These are phyloP conservation scores for Akanthomyces muscarius DNA, from an alignment of 2,329 filamentous ascomycete species.

Conservation along the genomic window DNA sequence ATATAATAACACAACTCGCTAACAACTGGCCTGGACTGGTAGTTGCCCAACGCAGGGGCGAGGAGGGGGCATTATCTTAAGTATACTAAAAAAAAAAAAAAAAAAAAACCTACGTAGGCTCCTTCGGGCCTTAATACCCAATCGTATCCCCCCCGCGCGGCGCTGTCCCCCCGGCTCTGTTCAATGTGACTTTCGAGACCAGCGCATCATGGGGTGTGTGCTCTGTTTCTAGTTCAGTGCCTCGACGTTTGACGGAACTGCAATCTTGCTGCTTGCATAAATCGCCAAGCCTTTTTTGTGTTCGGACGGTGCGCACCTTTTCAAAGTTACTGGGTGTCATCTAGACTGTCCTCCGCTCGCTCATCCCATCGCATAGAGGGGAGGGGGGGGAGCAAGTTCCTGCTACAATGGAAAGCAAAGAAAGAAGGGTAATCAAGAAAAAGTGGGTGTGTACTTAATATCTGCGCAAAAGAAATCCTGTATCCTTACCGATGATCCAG, in stretches of 20 bases:
- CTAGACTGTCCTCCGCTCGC: not conserved
- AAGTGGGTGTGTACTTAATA: slow-evolving; percentile 16
- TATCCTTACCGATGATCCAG: slow-evolving; percentile 16
- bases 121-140: slow-evolving; percentile 8
- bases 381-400: not conserved
- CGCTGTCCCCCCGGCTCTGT: not conserved
- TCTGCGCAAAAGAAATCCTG: slow-evolving; percentile 10
- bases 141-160: not conserved
- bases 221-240: not conserved
- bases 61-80: not conserved
- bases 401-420: slow-evolving; percentile 1
- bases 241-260: not conserved
- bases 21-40: not conserved
- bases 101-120: not conserved
- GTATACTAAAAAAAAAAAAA: not conserved
- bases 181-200: not conserved
- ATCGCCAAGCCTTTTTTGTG: not conserved
- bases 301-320: slow-evolving; percentile 1
- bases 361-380: not conserved
- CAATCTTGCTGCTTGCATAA: not conserved
- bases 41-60: slow-evolving; percentile 2
- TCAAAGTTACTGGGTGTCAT: not conserved
- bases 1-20: not conserved
- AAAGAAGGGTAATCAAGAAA: not conserved
- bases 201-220: not conserved